These are phyloP conservation scores for Hyphopichia burtonii DNA, from an alignment of 1,139 yeast genomes.

Conservation along the genomic window DNA sequence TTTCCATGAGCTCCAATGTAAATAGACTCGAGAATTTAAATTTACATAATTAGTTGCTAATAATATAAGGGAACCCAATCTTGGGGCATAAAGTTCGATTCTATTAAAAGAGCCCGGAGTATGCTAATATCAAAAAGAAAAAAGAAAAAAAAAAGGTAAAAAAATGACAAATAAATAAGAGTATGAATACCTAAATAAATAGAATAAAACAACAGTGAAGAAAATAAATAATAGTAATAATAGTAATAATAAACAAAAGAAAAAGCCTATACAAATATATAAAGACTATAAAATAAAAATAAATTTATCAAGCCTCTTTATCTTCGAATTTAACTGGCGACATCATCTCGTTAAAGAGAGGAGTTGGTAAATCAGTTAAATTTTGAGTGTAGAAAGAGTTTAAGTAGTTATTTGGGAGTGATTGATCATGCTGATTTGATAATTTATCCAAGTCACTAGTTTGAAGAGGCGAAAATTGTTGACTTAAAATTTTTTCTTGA, in stretches of 20 bases:
- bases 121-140: no score
- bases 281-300: no score
- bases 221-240: no score
- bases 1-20: slow-evolving; percentile 35
- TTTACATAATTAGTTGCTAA: slow-evolving; percentile 9
- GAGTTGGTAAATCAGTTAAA: slow-evolving; percentile 1
- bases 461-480: background rate
- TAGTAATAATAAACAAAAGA: no score
- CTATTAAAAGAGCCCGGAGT: no score
- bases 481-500: background rate
- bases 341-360: slow-evolving; percentile 10
- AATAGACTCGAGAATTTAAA: slow-evolving; percentile 33
- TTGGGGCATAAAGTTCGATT: no score
- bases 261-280: background rate
- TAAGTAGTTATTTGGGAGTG: background rate
- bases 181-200: no score
- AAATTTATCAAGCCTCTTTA: background rate
- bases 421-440: background rate
- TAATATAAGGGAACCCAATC: no score
- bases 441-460: no score
- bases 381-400: slow-evolving; percentile 1
- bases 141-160: slow-evolving; percentile 1
- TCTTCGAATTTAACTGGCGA: background rate
- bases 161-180: no score
- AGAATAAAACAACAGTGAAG: no score